Evolutionary conservation across 1,139 yeast species (phyloP).

Genomic region (Suhomyces chickasaworum): DNA sequence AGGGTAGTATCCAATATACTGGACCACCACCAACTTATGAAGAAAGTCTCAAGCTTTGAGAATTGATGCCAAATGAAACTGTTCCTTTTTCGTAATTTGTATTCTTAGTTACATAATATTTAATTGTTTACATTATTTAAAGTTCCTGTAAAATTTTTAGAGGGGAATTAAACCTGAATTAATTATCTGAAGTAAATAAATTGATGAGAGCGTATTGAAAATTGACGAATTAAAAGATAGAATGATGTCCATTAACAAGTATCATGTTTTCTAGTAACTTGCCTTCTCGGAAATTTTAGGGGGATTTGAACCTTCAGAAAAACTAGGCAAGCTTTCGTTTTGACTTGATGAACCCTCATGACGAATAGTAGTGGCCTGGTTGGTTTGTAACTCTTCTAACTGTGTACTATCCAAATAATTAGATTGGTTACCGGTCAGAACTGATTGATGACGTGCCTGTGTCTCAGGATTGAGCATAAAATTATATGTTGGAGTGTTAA

Average conservation of each 20-base stretch:
- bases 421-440: conserved; percentile 14
- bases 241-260: not conserved
- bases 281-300: conserved; percentile 16
- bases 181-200: conserved; percentile 1
- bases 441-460: conserved; percentile 2
- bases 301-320: conserved; percentile 18
- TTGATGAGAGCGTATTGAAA: not conserved
- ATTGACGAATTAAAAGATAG: not conserved
- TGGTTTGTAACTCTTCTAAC: not conserved
- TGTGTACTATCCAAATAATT: not conserved
- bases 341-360: conserved; percentile 15
- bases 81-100: not conserved
- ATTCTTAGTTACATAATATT: not conserved
- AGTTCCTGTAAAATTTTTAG: too few species aligned
- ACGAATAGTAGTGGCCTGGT: not conserved
- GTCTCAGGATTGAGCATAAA: conserved; percentile 8
- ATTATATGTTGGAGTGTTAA: conserved; percentile 11
- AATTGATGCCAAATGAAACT: not conserved
- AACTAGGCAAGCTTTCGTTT: conserved; percentile 18
- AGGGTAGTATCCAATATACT: conserved; percentile 52
- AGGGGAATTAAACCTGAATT: not conserved
- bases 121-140: not conserved
- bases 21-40: conserved; percentile 68
- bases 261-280: not conserved
- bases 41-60: conserved; percentile 42